These are phyloP conservation scores for Arachis stenosperma DNA, from an alignment of 306 rosid species.

Conservation along the genomic window DNA sequence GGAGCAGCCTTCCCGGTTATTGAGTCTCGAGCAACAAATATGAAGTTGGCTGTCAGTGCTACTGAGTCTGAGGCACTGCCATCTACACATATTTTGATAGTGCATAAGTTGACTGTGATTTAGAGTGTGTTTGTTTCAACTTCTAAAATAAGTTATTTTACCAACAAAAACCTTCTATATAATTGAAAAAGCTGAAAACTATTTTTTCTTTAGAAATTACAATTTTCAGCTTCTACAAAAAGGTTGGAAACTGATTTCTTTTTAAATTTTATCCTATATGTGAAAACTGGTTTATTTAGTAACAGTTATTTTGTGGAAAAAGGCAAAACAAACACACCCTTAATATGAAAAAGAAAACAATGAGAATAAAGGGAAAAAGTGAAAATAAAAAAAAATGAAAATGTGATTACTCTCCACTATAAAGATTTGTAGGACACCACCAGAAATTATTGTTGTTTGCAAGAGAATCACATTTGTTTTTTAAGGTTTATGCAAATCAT, in stretches of 20 bases:
- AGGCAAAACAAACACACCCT: no score
- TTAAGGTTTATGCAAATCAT: neutral
- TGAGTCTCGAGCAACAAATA: constrained; percentile 95
- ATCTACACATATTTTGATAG: constrained; percentile 39
- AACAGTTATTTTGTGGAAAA: no score
- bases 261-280: no score
- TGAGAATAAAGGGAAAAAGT: neutral
- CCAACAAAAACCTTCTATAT: no score
- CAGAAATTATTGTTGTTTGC: constrained; percentile 2
- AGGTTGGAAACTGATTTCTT: no score
- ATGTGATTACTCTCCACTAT: constrained; percentile 8
- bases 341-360: constrained; percentile 13
- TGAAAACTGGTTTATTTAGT: no score
- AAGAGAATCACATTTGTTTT: neutral
- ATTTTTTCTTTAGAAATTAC: no score
- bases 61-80: constrained; percentile 54
- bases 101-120: constrained; percentile 2
- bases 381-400: neutral
- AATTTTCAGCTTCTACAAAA: no score
- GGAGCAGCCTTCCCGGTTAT: constrained; percentile 87
- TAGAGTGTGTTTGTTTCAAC: no score
- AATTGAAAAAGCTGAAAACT: no score
- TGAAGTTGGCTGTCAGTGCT: constrained; percentile 89
- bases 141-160: no score
- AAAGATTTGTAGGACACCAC: constrained; percentile 15